These are phyloP conservation scores for Aspergillaceae sp. DNA, from an alignment of 2,329 filamentous ascomycete species.

Conservation along the genomic window DNA sequence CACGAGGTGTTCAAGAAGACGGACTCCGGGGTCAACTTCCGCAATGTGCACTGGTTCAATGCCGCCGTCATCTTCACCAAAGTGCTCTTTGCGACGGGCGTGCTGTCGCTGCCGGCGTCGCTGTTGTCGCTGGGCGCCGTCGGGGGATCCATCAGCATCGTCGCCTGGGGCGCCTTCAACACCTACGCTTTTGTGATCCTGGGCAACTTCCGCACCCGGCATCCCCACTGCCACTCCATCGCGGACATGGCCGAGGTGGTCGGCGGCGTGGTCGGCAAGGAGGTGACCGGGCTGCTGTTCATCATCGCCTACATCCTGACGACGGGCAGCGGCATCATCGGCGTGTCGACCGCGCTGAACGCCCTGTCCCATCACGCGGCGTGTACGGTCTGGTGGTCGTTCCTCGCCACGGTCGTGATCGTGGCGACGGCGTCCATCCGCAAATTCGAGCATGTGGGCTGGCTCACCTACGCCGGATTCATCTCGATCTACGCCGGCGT, in stretches of 20 bases:
- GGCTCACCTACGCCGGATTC: slow-evolving; percentile 55
- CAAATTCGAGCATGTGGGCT: slow-evolving; percentile 54
- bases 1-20: slow-evolving; percentile 44
- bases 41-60: slow-evolving; percentile 46
- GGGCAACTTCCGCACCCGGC: slow-evolving; percentile 44
- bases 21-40: slow-evolving; percentile 43
- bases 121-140: slow-evolving; percentile 13
- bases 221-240: slow-evolving; percentile 46
- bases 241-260: slow-evolving; percentile 52
- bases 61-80: slow-evolving; percentile 48
- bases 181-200: slow-evolving; percentile 43
- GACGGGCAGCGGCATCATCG: slow-evolving; percentile 50
- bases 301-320: slow-evolving; percentile 51
- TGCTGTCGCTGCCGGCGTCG: slow-evolving; percentile 13
- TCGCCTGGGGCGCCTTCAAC: slow-evolving; percentile 29
- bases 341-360: slow-evolving; percentile 52
- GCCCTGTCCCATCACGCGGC: slow-evolving; percentile 50
- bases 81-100: slow-evolving; percentile 22
- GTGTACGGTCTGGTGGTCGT: slow-evolving; percentile 53
- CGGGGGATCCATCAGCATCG: slow-evolving; percentile 8
- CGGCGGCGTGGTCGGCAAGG: slow-evolving; percentile 44
- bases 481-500: slow-evolving; percentile 51
- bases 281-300: slow-evolving; percentile 49
- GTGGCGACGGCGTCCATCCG: slow-evolving; percentile 43
- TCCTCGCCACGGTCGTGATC: slow-evolving; percentile 45